phyloP scores from a whole-genome alignment of 2,329 filamentous ascomycete species.

The Pochonia chlamydosporia region DNA sequence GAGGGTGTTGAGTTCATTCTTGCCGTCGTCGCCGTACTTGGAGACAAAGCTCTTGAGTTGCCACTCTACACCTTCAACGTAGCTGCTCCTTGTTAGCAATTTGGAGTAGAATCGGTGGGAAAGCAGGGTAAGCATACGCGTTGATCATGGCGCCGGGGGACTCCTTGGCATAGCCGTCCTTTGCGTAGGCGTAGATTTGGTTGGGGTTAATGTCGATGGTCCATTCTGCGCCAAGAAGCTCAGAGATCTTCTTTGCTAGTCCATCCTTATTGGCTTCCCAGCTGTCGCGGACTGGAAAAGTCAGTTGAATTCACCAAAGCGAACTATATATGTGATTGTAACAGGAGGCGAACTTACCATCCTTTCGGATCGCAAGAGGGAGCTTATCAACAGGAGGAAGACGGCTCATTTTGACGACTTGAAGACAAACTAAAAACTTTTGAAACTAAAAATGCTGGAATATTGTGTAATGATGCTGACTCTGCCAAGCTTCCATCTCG shows the following conservation, averaged over 20 bases:
- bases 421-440: too few relatives aligned
- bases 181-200: slow-evolving; percentile 41
- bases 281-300: slow-evolving; percentile 41
- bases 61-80: slow-evolving; percentile 35
- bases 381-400: slow-evolving; percentile 44
- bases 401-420: slow-evolving; percentile 16
- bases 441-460: too few relatives aligned
- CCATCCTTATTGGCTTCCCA: slow-evolving; percentile 43
- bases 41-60: slow-evolving; percentile 33
- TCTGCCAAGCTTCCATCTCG: too few relatives aligned
- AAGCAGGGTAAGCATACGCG: slow-evolving; percentile 24
- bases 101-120: neutral
- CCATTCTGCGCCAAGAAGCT: slow-evolving; percentile 41
- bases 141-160: slow-evolving; percentile 39
- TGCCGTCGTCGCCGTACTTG: slow-evolving; percentile 30
- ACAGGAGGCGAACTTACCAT: slow-evolving; percentile 29
- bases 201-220: slow-evolving; percentile 42
- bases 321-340: neutral
- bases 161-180: slow-evolving; percentile 33
- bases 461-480: too few relatives aligned
- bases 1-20: slow-evolving; percentile 43
- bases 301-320: too few relatives aligned
- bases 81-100: slow-evolving; percentile 24
- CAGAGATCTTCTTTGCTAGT: slow-evolving; percentile 37
- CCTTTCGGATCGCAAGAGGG: slow-evolving; percentile 45